These are phyloP conservation scores for Zhuliangozyma blackwelliae DNA, from an alignment of 1,139 yeast species.

Conservation along the genomic window DNA sequence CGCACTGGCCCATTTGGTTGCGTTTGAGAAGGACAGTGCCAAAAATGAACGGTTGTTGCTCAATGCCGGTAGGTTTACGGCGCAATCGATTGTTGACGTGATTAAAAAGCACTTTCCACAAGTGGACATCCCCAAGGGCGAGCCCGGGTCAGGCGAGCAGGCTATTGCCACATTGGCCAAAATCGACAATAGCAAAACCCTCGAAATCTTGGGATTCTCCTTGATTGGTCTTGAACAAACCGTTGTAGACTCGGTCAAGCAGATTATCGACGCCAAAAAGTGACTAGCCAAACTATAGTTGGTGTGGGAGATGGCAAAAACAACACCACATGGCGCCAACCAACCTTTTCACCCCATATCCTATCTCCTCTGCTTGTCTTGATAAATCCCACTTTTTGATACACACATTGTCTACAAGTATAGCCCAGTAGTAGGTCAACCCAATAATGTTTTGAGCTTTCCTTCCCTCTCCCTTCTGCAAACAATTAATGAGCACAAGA, in stretches of 20 bases:
- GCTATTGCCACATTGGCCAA: conserved; percentile 17
- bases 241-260: conserved; percentile 41
- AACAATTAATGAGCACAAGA: no score
- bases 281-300: conserved; percentile 2
- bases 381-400: no score
- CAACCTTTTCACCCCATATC: no score
- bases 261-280: conserved; percentile 26
- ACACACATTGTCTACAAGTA: no score
- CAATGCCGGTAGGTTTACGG: conserved; percentile 12
- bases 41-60: conserved; percentile 13
- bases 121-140: conserved; percentile 31
- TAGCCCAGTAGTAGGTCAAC: no score
- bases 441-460: no score
- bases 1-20: conserved; percentile 45
- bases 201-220: conserved; percentile 29
- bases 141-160: conserved; percentile 34
- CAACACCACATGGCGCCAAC: not conserved
- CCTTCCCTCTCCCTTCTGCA: no score
- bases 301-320: not conserved
- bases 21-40: conserved; percentile 25
- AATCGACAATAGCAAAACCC: conserved; percentile 33
- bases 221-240: conserved; percentile 33
- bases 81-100: conserved; percentile 22
- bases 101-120: conserved; percentile 14
- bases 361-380: no score